A percentile compares a stretch with the other conserved stretches of the same genome.
Conservation (phyloP, 345 rosid genomes). For the Eucalyptus globulus region DNA sequence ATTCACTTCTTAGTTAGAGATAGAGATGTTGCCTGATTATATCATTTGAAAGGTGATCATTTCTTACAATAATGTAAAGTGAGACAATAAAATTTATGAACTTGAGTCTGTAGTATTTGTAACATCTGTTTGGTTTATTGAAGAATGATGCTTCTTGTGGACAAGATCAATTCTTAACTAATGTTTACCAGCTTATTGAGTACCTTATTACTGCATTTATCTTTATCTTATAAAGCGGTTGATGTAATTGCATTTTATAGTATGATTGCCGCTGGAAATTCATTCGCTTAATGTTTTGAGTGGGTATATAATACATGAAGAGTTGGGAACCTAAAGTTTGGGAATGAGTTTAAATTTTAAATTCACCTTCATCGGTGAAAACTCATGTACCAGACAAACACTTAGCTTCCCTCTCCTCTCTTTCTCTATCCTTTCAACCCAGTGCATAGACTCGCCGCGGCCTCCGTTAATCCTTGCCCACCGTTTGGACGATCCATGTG, state of each 20-base stretch:
- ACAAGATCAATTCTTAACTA: background rate
- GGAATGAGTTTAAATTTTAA: too few relatives aligned
- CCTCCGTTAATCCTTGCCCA: too few relatives aligned
- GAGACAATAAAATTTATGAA: background rate
- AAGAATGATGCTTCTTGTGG: background rate
- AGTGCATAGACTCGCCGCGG: too few relatives aligned
- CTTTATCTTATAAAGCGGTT: background rate
- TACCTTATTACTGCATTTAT: background rate
- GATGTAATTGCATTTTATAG: background rate
- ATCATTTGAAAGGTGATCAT: background rate
- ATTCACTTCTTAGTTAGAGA: background rate
- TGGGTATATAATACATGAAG: background rate
- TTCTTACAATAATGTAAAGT: background rate
- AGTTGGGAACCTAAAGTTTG: background rate
- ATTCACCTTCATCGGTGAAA: background rate
- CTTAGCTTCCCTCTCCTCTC: too few relatives aligned
- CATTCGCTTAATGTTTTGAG: background rate
- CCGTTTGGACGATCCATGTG: too few relatives aligned
- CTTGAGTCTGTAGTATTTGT: background rate
- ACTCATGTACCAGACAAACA: background rate
- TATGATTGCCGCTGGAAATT: background rate
- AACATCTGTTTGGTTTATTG: background rate
- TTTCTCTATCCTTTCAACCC: too few relatives aligned
- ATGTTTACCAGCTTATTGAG: background rate
- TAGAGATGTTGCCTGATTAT: background rate